Evolutionary conservation across 768 basidiomycete species (phyloP).

Genomic region (Hebeloma cylindrosporum): DNA sequence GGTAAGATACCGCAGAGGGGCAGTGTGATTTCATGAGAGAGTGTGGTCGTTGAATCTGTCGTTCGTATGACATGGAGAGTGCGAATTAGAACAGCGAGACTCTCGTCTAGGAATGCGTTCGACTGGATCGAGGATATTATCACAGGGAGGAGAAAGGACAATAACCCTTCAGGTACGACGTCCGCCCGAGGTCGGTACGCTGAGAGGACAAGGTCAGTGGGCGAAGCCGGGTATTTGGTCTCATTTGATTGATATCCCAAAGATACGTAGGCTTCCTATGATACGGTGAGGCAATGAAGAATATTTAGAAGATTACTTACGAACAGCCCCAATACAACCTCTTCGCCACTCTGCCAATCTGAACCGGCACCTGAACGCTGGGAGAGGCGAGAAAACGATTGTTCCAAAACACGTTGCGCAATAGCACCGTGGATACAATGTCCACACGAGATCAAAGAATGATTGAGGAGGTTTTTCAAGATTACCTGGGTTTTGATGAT

Average conservation of each 20-base stretch:
- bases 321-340: conserved; percentile 34
- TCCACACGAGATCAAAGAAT: conserved; percentile 25
- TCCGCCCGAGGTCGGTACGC: conserved; percentile 31
- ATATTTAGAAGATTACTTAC: conserved; percentile 31
- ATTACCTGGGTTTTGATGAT: conserved; percentile 15
- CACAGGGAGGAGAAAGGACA: conserved; percentile 38
- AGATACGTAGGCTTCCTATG: conserved; percentile 35
- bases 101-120: conserved; percentile 56
- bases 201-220: conserved; percentile 35
- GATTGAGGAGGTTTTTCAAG: conserved; percentile 21
- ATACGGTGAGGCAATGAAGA: neutral
- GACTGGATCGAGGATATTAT: conserved; percentile 53
- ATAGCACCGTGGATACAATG: conserved; percentile 42
- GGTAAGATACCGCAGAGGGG: conserved; percentile 54
- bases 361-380: conserved; percentile 29
- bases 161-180: conserved; percentile 17
- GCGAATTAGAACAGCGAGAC: conserved; percentile 54
- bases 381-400: conserved; percentile 45
- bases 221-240: conserved; percentile 25
- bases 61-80: conserved; percentile 28
- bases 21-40: conserved; percentile 45
- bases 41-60: conserved; percentile 15
- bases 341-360: conserved; percentile 43
- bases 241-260: conserved; percentile 29
- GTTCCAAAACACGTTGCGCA: conserved; percentile 47